phyloP scores from a whole-genome alignment of 768 basidiomycete genomes.

The Lyophyllum atratum region DNA sequence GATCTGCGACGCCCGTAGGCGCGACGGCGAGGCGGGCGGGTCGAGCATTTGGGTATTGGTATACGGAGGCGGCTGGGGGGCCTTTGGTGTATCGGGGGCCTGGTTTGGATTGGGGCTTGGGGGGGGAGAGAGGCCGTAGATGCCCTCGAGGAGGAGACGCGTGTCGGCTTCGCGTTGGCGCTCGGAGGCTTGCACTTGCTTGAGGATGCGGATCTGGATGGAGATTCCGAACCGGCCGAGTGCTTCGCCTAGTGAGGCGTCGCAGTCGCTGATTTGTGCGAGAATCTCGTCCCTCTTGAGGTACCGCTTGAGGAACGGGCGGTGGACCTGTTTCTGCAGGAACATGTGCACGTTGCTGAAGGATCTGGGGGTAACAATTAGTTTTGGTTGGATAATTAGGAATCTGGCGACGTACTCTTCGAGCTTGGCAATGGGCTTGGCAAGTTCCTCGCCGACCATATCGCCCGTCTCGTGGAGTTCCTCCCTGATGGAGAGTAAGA shows the following conservation, averaged over 20 bases:
- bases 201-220: constrained; percentile 57
- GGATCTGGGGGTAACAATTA: constrained; percentile 26
- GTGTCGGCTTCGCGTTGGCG: constrained; percentile 30
- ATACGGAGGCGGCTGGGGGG: constrained; percentile 3
- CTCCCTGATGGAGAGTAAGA: constrained; percentile 61
- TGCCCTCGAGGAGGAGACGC: constrained; percentile 9
- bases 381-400: neutral
- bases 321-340: constrained; percentile 56
- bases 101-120: neutral
- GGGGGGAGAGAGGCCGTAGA: constrained; percentile 17
- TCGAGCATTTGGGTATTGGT: no score
- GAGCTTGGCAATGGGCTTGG: constrained; percentile 50
- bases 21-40: constrained; percentile 8
- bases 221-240: constrained; percentile 59
- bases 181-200: constrained; percentile 45
- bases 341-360: constrained; percentile 49
- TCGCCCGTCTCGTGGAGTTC: constrained; percentile 64
- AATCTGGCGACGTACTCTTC: constrained; percentile 40
- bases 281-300: constrained; percentile 72
- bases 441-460: constrained; percentile 48
- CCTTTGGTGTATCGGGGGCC: constrained; percentile 1
- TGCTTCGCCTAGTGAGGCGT: constrained; percentile 56
- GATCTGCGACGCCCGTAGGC: constrained; percentile 13
- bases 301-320: constrained; percentile 80
- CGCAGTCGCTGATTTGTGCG: constrained; percentile 51